Percentiles rank a stretch among this genome's conserved stretches.
phyloP scores from a whole-genome alignment of 2,329 filamentous ascomycete species.

The Phymatotrichopsis omnivora region DNA sequence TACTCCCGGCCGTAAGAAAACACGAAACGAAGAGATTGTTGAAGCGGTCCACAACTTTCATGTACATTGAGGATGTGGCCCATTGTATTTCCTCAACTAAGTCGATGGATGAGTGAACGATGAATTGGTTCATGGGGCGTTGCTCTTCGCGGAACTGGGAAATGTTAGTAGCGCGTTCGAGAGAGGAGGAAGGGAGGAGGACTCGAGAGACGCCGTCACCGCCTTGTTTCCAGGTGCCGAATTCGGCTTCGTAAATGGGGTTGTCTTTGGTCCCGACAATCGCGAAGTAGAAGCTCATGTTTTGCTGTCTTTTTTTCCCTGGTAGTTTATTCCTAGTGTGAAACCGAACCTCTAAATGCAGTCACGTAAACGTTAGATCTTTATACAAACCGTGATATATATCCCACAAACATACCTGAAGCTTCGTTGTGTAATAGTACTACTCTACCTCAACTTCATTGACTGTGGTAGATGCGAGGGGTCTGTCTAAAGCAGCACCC shows the following conservation, averaged over 20 bases:
- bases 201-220: slow-evolving; percentile 75
- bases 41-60: slow-evolving; percentile 94
- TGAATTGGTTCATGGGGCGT: slow-evolving; percentile 92
- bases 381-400: too few relatives aligned
- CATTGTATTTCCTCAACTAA: slow-evolving; percentile 96
- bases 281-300: slow-evolving; percentile 97
- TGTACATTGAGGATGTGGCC: slow-evolving; percentile 54
- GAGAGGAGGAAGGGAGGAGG: slow-evolving; percentile 14
- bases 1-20: slow-evolving; percentile 77
- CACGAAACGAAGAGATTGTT: slow-evolving; percentile 91
- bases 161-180: background rate
- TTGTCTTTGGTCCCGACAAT: slow-evolving; percentile 94
- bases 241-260: slow-evolving; percentile 92
- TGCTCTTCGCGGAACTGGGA: slow-evolving; percentile 66
- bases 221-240: slow-evolving; percentile 90
- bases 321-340: too few relatives aligned
- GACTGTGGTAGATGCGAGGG: too few relatives aligned
- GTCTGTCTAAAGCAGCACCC: too few relatives aligned
- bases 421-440: too few relatives aligned
- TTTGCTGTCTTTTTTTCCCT: too few relatives aligned
- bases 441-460: too few relatives aligned
- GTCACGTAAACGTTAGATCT: too few relatives aligned
- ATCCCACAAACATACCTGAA: too few relatives aligned
- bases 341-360: too few relatives aligned
- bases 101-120: slow-evolving; percentile 86